Evolutionary conservation across 495 filamentous ascomycete species (phyloP), one percentile per base, ranked within the genome.

Genomic region (Pseudotulostoma volvatum): DNA sequence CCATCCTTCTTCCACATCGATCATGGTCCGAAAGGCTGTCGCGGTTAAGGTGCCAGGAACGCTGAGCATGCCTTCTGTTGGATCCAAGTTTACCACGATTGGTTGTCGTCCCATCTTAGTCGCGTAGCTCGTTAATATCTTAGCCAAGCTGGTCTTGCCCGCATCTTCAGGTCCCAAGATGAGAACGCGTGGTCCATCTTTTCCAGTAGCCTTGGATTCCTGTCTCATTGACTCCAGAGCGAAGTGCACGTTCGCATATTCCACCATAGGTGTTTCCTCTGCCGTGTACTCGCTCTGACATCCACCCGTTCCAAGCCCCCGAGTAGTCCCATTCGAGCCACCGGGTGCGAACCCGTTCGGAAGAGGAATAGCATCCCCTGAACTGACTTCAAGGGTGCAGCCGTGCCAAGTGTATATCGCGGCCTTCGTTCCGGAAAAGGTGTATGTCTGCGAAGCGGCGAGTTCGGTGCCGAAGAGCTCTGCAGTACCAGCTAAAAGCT

Each of bases 401-500:
- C 92, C 92, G 54, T 87, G 73, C 77, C 81, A 92, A 31, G 86
- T 93, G 59, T 77, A 87, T 43, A 99, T 79, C 17, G 85, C 84
- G 23, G 81, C 77, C 57, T 93, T 93, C 25, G 72, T 76, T 14
- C 84, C 81, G 20, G 68, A 67, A 58, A 99, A 93, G 31, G 72
- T 77, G 67, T 96, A 96, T 1, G 68, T 66, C 39, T 79, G 76
- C 41, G 77, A 80, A 9, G 73, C 69, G 9, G 85, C 84, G 39
- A 99, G 80, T 59, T 96, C 87, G 35, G 86, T 90, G 53, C 92
- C 92, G 61, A 96, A 94, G 50, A 92, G 73, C 65, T 99, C 90
- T 31, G 92, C 92, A 9, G 76, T 84, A 45, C 90, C 90, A 28
- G 68, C 70, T 30, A 81, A 56, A 15, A 99, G 69, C 70, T 80